Base-by-base conservation (phyloP, 2,329 filamentous ascomycete species). In the Nemania diffusa region DNA sequence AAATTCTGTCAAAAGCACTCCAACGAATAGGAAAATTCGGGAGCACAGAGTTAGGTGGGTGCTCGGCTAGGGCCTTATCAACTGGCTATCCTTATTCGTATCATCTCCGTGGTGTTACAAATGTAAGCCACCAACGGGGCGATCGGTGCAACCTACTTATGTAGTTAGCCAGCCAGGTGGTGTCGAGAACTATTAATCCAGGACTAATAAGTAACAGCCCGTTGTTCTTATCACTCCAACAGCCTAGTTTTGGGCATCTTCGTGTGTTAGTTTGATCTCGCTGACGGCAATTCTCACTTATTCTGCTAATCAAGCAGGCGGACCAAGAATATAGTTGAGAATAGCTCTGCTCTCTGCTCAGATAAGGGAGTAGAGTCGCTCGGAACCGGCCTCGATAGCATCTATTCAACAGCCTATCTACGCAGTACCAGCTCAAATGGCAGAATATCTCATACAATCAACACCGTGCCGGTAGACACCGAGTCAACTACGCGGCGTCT, bases 41-140 rank as follows among this genome's bases (percentile, higher is more conserved):
- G 11, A 40, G 34, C 34, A 3, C 34, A 40, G 11, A 7, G 5
- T 13, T 7, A 40, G 34, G 34, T 40, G 20, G 53, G 8, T 24
- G 20, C 44, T 26, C 5, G 17, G 52, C 46, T 53, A 46, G 53
- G 34, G 51, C 58, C 64, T 66, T 66, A 66, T 66, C 64, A 62
- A 34, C 13, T 22, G 5, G 17, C 46, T 66, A 58, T 57, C 58
- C 58, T 20, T 24, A 57, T 62, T 66, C 24, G 48, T 62, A 62
- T 27, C 27, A 34, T 20, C 57, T 58, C 64, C 59, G 57, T 53
- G 48, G 17, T 20, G 22, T 44, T 57, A 17, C 9, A 46, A 56
- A 56, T 27, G 44, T 32, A 57, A 57, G 51, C 57, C 42, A 42
- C 27, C 32, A 62, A 57, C 32, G 17, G 37, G 27, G 17, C 50